phyloP scores from a whole-genome alignment of 192 early-diverging fungal genomes.

The Helicostylum pulchrum region DNA sequence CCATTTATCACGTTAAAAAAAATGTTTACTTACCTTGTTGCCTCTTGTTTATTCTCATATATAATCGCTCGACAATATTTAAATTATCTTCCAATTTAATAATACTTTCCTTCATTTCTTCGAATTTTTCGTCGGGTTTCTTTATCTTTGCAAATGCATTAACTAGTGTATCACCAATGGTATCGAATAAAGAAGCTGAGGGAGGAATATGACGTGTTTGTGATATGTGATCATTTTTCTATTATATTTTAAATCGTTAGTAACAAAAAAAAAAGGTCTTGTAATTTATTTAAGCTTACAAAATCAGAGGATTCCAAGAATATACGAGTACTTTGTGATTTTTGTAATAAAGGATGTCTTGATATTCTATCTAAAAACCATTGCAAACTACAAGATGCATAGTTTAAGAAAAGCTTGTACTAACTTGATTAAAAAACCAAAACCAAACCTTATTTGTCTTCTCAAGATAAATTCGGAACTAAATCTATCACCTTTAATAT shows the following conservation, averaged over 20 bases:
- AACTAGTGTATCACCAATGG: constrained; percentile 78
- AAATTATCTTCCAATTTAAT: constrained; percentile 88
- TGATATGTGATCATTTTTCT: constrained; percentile 44
- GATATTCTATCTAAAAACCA: constrained; percentile 80
- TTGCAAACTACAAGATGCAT: constrained; percentile 57
- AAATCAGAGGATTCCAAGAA: constrained; percentile 87
- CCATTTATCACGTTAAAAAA: neutral
- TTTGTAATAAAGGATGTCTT: constrained; percentile 77
- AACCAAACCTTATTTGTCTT: constrained; percentile 50
- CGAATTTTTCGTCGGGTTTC: constrained; percentile 83
- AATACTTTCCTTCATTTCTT: constrained; percentile 76
- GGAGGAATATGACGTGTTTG: constrained; percentile 42
- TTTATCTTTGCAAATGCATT: constrained; percentile 90
- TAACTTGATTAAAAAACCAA: too few species aligned
- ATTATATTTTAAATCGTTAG: constrained; percentile 5
- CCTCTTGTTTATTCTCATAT: constrained; percentile 68
- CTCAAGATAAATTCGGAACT: constrained; percentile 87
- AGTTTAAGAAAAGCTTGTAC: neutral
- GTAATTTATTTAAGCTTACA: too few species aligned
- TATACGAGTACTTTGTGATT: constrained; percentile 62
- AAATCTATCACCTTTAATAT: constrained; percentile 94
- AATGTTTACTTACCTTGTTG: constrained; percentile 51
- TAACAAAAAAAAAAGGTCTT: too few species aligned
- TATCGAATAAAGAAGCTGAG: constrained; percentile 68
- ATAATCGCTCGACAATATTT: constrained; percentile 79